Evolutionary conservation across 2,329 filamentous ascomycete species (phyloP), one percentile per base, ranked within the genome.

Genomic region (Penicillium sclerotiorum): DNA sequence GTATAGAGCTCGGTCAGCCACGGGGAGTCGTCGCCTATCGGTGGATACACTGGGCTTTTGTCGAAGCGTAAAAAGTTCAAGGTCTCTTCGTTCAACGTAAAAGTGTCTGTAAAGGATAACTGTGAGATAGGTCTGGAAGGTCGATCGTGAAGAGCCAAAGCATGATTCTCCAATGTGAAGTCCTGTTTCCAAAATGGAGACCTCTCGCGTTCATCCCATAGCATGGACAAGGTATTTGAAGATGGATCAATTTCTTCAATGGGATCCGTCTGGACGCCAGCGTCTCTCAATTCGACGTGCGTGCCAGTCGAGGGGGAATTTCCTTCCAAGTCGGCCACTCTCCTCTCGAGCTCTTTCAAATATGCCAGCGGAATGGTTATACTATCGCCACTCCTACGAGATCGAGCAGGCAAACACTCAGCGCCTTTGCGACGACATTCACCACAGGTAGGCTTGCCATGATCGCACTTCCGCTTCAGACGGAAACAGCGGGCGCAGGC

Each of bases 381-480:
- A 39, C 49, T 56, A 37, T 64, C 60, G 6, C 62, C 62, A 13
- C 54, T 40, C 36, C 55, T 59, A 35, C 49, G 56, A 38, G 62
- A 64, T 39, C 57, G 55, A 5, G 57, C 59, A 13, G 62, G 62
- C 11, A 65, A 47, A 49, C 61, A 65, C 47, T 65, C 62, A 5
- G 61, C 60, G 8, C 59, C 58, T 53, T 63, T 61, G 17, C 61
- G 61, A 13, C 49, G 52, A 48, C 62, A 65, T 52, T 65, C 62
- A 33, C 62, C 61, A 49, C 62, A 65, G n/a, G 48, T 58, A 22
- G 62, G 62, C 42, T 63, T 65, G 15, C 37, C 56, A 52, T 65
- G 62, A 42, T 65, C 62, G 53, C 62, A 65, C 56, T 59, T 64
- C 17, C 62, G 59, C 47, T 65, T 65, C 17, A 64, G 47, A n/a